phyloP scores from a whole-genome alignment of 208 protist species.

The Crithidia thermophila region DNA sequence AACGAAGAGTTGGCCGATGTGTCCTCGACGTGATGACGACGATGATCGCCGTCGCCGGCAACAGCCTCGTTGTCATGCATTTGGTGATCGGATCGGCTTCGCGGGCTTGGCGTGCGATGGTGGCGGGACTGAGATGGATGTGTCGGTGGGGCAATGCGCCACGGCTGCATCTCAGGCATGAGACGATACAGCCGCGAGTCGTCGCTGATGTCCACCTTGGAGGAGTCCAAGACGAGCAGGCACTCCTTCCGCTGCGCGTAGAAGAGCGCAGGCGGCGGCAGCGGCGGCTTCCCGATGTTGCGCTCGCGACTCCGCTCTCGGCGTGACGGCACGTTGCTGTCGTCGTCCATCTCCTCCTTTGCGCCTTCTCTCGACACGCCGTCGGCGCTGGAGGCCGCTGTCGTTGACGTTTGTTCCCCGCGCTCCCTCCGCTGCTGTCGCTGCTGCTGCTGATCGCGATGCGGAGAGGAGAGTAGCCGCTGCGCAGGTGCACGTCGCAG shows the following conservation, averaged over 20 bases:
- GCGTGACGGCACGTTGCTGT: neutral
- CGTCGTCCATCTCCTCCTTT: neutral
- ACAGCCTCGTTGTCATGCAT: too few relatives aligned
- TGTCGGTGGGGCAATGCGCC: too few relatives aligned
- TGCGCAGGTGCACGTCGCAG: conserved; percentile 3
- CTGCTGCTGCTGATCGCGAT: too few relatives aligned
- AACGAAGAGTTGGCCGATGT: too few relatives aligned
- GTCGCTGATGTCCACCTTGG: conserved; percentile 49
- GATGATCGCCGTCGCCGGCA: neutral
- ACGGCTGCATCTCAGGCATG: conserved; percentile 17
- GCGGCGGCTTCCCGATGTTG: too few relatives aligned
- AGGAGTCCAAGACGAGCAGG: conserved; percentile 62
- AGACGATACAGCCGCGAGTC: conserved; percentile 37
- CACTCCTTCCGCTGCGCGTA: conserved; percentile 44
- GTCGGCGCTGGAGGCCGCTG: neutral
- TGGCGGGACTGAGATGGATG: too few relatives aligned
- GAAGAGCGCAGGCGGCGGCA: conserved; percentile 23
- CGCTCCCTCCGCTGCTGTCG: too few relatives aligned
- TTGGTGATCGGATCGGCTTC: too few relatives aligned
- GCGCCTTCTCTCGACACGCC: neutral
- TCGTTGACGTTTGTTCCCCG: neutral
- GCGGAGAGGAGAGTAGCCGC: neutral
- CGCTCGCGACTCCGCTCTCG: neutral
- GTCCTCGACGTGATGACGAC: too few relatives aligned
- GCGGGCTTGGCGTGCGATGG: too few relatives aligned